Evolutionary conservation across 306 rosid species (phyloP).

Genomic region (Adenanthera pavonina): DNA sequence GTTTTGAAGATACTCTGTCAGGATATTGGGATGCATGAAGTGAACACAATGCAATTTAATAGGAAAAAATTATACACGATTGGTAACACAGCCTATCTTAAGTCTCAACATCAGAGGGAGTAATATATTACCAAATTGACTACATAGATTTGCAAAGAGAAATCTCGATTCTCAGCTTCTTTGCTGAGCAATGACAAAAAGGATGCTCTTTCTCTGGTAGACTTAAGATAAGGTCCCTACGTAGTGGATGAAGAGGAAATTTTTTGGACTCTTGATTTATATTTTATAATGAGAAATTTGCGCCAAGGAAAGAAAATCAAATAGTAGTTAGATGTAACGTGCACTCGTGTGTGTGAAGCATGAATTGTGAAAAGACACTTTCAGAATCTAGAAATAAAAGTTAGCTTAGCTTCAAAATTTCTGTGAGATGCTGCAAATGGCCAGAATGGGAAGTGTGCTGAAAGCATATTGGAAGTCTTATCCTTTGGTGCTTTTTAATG

Average conservation of each 20-base stretch:
- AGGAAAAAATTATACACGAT: not conserved
- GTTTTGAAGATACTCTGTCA: not conserved
- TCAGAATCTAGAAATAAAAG: not conserved
- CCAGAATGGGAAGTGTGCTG: not conserved
- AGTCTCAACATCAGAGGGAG: not conserved
- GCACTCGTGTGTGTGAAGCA: not conserved
- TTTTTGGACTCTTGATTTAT: not conserved
- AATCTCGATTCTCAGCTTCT: not conserved
- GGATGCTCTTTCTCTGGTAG: not conserved
- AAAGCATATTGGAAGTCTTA: not conserved
- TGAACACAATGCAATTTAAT: not conserved
- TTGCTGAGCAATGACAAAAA: not conserved
- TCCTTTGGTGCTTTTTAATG: not conserved
- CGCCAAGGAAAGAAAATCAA: not conserved
- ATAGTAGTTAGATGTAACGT: not conserved
- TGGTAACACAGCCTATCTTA: not conserved
- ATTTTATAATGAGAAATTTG: not conserved
- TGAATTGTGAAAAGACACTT: not conserved
- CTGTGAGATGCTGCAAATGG: not conserved
- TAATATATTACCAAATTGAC: not conserved
- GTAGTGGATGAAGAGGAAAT: not conserved
- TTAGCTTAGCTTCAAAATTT: not conserved
- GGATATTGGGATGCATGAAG: not conserved
- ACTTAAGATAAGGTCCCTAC: not conserved
- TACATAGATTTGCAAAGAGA: not conserved